phyloP scores from a whole-genome alignment of 2,329 filamentous ascomycete species.

The Penicillium brasilianum region DNA sequence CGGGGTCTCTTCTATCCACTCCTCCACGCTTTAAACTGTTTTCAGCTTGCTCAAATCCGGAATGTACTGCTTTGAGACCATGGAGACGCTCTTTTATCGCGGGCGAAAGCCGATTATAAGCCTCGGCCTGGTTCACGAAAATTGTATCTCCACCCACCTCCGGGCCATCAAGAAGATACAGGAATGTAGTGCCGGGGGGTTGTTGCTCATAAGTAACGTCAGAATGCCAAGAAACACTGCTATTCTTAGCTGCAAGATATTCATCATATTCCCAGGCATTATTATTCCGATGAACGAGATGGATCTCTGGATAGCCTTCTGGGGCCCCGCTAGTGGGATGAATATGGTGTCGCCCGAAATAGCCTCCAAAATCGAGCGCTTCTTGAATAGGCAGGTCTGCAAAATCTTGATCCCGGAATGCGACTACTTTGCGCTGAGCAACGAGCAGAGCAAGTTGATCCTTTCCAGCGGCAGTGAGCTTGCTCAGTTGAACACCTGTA shows the following conservation, averaged over 20 bases:
- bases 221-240: conserved; percentile 81
- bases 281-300: conserved; percentile 74
- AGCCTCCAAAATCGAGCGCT: conserved; percentile 69
- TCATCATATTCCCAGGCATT: conserved; percentile 62
- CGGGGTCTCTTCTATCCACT: conserved; percentile 73
- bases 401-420: conserved; percentile 65
- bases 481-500: conserved; percentile 39
- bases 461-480: conserved; percentile 35
- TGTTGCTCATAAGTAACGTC: conserved; percentile 86
- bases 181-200: conserved; percentile 85
- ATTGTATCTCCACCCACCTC: conserved; percentile 79
- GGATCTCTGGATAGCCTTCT: conserved; percentile 71
- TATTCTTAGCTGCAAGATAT: conserved; percentile 71
- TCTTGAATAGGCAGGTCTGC: conserved; percentile 70
- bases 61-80: conserved; percentile 78
- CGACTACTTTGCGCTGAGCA: conserved; percentile 42
- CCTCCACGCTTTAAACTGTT: conserved; percentile 66
- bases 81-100: conserved; percentile 77
- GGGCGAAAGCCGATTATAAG: conserved; percentile 78
- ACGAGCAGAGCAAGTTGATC: conserved; percentile 43
- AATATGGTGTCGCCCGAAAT: conserved; percentile 79
- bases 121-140: conserved; percentile 76
- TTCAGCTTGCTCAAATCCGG: conserved; percentile 76
- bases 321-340: conserved; percentile 76
- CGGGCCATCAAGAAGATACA: conserved; percentile 81